Evolutionary conservation across 108 stramenopile genomes (phyloP), one percentile per base, ranked within the genome.

Genomic region (Asterionellopsis glacialis): DNA sequence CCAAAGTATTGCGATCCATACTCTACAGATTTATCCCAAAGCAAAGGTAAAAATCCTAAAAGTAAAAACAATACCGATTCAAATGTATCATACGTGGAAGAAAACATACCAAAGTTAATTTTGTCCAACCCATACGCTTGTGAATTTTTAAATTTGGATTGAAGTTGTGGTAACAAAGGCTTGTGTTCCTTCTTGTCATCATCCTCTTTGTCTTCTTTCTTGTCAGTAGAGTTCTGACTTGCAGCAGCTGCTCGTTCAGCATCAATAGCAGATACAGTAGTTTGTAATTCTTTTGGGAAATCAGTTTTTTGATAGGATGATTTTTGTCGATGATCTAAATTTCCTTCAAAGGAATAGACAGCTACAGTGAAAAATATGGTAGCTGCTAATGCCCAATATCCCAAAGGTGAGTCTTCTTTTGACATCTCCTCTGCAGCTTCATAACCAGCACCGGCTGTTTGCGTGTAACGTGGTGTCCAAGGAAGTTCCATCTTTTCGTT

Each of bases 81-180:
- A 21, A 74, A 47, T 41, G 78, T 64, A 15, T 74, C 79, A 72
- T 87, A 94, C 24, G 77, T 57, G 23, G 79, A 74, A 24, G 83
- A 86, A 43, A 96, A 60, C 61, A 93, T 80, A 26, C 87, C 88
- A 65, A 97, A 93, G 54, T 84, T 79, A 50, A 93, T 85, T 77
- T 93, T 94, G 70, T 95, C 94, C 41, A 90, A 67, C 9, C 90
- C 90, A 73, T 97, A 97, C 14, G 88, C 60, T 70, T 93, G 93
- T 0, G 91, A 78, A 10, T 70, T 69, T 53, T 63, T 64, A 69
- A 94, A 95, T 75, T 94, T 95, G 41, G 67, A 75, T 59, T 91
- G 72, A 15, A 95, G 80, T 61, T 95, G 91, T 21, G 81, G 83
- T 25, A 95, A 65, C 50, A 95, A 63, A 11, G 84, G 77, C 67